Percentiles rank a stretch among this genome's conserved stretches.
These are phyloP conservation scores for Arabidopsis thaliana DNA, from an alignment of 345 rosid genomes.

Conservation along the genomic window DNA sequence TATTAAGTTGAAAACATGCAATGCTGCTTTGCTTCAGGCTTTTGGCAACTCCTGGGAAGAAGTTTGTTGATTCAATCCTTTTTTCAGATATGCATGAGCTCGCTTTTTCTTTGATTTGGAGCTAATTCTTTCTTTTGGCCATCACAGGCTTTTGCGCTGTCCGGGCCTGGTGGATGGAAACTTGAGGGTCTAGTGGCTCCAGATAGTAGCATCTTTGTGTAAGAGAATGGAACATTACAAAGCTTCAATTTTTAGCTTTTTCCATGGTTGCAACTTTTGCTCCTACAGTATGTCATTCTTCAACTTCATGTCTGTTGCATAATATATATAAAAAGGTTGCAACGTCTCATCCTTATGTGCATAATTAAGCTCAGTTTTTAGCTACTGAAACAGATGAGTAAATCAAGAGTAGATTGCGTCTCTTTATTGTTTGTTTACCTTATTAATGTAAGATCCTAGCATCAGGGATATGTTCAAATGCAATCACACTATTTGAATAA, in stretches of 20 bases:
- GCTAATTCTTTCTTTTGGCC: slow-evolving; percentile 33
- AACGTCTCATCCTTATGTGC: slow-evolving; percentile 20
- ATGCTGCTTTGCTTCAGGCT: slow-evolving; percentile 97
- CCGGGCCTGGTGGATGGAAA: slow-evolving; percentile 96
- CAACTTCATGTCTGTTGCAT: neutral
- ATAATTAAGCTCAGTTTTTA: slow-evolving; percentile 20
- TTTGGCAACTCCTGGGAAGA: slow-evolving; percentile 92
- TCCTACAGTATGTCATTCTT: slow-evolving; percentile 6
- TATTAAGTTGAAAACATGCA: slow-evolving; percentile 84
- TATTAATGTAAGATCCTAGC: slow-evolving; percentile 51
- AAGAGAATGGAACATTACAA: slow-evolving; percentile 14
- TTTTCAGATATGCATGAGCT: neutral
- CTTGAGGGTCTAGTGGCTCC: slow-evolving; percentile 88
- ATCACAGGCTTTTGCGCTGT: slow-evolving; percentile 75
- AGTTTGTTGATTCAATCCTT: slow-evolving; percentile 47
- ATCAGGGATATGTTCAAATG: slow-evolving; percentile 28
- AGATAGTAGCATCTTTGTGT: slow-evolving; percentile 44
- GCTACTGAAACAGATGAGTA: slow-evolving; percentile 65
- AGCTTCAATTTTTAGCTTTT: slow-evolving; percentile 10
- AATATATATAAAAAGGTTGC: slow-evolving; percentile 4
- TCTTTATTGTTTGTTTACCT: slow-evolving; percentile 69
- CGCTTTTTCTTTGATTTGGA: neutral
- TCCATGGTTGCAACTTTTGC: slow-evolving; percentile 16
- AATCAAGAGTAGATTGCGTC: slow-evolving; percentile 70
- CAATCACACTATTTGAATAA: neutral